Base-by-base conservation (phyloP, 139 green algal species). In the Chloropicon primus region DNA sequence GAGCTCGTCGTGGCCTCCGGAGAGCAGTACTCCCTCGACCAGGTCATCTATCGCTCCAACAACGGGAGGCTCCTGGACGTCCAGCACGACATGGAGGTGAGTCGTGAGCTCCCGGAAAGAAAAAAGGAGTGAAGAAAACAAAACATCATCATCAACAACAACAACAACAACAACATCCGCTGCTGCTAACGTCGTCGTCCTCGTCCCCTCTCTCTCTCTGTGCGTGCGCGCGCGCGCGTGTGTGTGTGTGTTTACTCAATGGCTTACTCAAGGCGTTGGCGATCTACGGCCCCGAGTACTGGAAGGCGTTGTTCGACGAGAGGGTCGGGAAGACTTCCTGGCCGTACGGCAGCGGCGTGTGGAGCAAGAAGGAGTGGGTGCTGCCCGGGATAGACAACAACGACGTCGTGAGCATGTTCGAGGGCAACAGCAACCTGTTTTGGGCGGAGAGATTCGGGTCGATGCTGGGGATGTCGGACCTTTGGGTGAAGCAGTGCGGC, bases 401-500 rank as follows among this genome's bases (percentile, higher is more conserved):
- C 24, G 91, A 99, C 83, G 96, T 99, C 62, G 93, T 99, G 5
- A 91, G 79, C 79, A 99, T 99, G 95, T 99, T 98, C 84, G 95
- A 99, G 88, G 95, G 95, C 79, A 98, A 97, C 90, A 92, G 80
- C 81, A 99, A 99, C 87, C 84, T 99, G 80, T 99, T 99, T 83
- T 99, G 95, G 95, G 95, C 95, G 2, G 95, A 99, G 88, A 88
- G 95, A 10, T 98, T 97, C 82, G 95, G 95, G 21, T 85, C 86
- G 26, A 79, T 82, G 0, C 86, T 99, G 29, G 90, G 90, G 75
- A 98, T 99, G 94, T 87, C 26, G 24, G 95, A 99, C 79, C 84
- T 99, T 77, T 99, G 95, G 95, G 95, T 99, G 2, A 99, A 99
- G 91, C 96, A 99, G 92, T 99, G 95, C 85, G 95, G 95, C 78